Evolutionary conservation across 108 stramenopile species (phyloP).

Genomic region (Skeletonema menzelii): DNA sequence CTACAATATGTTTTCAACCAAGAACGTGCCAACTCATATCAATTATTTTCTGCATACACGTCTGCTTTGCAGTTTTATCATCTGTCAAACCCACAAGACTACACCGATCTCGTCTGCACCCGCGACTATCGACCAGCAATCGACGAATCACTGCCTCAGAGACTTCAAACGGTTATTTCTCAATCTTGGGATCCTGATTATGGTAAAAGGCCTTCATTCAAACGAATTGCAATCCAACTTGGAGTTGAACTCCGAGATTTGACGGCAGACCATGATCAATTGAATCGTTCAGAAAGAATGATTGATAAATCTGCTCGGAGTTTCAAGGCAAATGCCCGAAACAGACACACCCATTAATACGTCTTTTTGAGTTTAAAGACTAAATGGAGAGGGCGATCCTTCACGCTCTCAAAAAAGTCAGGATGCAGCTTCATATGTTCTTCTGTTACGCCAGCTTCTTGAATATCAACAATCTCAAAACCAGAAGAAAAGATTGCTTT

Average conservation of each 20-base stretch:
- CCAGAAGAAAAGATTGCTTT: background rate
- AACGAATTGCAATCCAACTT: slow-evolving; percentile 27
- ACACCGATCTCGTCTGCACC: slow-evolving; percentile 18
- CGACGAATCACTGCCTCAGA: slow-evolving; percentile 19
- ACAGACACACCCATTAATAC: background rate
- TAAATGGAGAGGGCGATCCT: background rate
- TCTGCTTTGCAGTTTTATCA: slow-evolving; percentile 28
- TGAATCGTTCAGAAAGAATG: slow-evolving; percentile 22
- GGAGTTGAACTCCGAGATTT: slow-evolving; percentile 21
- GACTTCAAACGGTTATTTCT: slow-evolving; percentile 34
- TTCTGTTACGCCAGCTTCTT: background rate
- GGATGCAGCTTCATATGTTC: slow-evolving; percentile 1
- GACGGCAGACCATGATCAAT: background rate
- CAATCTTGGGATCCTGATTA: slow-evolving; percentile 41
- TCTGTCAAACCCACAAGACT: slow-evolving; percentile 7
- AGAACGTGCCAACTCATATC: background rate
- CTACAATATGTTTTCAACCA: too few species aligned
- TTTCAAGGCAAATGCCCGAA: background rate
- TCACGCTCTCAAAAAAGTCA: slow-evolving; percentile 5
- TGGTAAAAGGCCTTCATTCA: slow-evolving; percentile 39
- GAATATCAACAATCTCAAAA: slow-evolving; percentile 4
- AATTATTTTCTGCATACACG: too few species aligned
- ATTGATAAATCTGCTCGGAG: slow-evolving; percentile 27
- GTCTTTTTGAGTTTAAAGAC: background rate
- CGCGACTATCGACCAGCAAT: slow-evolving; percentile 30